phyloP scores from a whole-genome alignment of 169 alveolate genomes.

The Plasmodium fragile region DNA sequence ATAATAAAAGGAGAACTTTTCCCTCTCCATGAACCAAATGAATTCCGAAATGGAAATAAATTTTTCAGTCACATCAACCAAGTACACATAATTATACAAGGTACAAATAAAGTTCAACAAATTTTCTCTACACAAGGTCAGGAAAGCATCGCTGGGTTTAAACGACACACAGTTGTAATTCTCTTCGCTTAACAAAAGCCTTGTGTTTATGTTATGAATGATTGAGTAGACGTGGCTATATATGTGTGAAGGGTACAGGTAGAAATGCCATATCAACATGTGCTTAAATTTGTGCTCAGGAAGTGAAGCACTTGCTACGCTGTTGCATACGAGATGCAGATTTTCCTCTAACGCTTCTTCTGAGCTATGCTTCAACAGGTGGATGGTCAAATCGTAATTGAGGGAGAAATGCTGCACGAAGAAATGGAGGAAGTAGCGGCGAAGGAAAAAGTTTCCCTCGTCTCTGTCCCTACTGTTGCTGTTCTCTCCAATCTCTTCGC shows the following conservation, averaged over 20 bases:
- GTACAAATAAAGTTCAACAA: conserved; percentile 14
- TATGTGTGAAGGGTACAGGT: conserved; percentile 6
- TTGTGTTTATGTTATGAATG: conserved; percentile 31
- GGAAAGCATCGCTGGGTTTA: background rate
- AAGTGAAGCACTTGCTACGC: background rate
- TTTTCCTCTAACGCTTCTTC: conserved; percentile 27
- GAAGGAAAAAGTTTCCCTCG: background rate
- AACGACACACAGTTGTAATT: conserved; percentile 25
- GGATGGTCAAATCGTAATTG: conserved; percentile 27
- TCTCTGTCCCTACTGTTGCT: background rate
- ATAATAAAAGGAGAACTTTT: background rate
- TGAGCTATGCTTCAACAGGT: background rate
- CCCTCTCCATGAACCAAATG: conserved; percentile 6
- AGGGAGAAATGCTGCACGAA: conserved; percentile 3
- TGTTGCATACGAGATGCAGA: background rate
- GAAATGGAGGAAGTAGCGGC: conserved; percentile 27
- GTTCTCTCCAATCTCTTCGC: background rate
- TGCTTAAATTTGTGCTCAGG: background rate
- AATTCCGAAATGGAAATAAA: conserved; percentile 11
- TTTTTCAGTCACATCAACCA: conserved; percentile 12
- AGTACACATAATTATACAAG: conserved; percentile 29
- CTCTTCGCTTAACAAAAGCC: conserved; percentile 3
- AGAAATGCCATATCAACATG: background rate
- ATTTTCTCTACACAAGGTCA: background rate
- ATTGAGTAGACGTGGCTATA: conserved; percentile 1